Evolutionary conservation across 2,329 filamentous ascomycete species (phyloP), one percentile per base, ranked within the genome.

Genomic region (Karstenula rhodostoma): DNA sequence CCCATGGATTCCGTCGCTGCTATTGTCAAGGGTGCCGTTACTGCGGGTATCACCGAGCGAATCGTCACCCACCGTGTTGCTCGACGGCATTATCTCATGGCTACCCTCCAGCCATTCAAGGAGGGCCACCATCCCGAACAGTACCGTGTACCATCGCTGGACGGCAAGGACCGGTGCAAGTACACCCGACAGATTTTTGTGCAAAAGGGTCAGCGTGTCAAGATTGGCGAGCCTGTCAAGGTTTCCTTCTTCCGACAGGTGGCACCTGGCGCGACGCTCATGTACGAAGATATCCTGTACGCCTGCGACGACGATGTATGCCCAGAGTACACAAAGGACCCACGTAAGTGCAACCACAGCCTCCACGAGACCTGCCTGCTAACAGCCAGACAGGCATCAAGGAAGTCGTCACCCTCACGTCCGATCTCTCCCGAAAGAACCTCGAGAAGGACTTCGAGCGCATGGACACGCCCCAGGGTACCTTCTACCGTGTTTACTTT

Each of bases 1-100:
- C 95, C 95, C 58, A 98, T 98, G 95, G 95, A 99, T 82, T 97
- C 95, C 1, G 95, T 99, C 59, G 94, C 95, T 46, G 95, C 95
- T 66, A 99, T 99, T 70, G 95, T 98, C 80, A 98, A 98, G 83
- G 95, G 95, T 68, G 95, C 95, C 57, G 95, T 98, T 66, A 98
- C 95, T 2, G 94, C 95, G 53, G 95, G 95, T 82, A 98, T 99
- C 75, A 97, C 94, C 0, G 95, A 99, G 81, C 89, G 94, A 65
- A 92, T 99, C 70, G 89, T 99, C 75, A 99, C 95, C 15, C 95
- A 96, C 74, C 94, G 95, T 85, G 93, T 99, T 60, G 95, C 95
- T 49, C 91, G 95, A 83, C 89, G 95, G 64, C 95, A 99, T 81
- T 99, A 99, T 81, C 92, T 99, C 72, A 98, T 99, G 95, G 95